These are phyloP conservation scores for Schwanniomyces vanrijiae DNA, from an alignment of 805 yeast genomes.

Conservation along the genomic window DNA sequence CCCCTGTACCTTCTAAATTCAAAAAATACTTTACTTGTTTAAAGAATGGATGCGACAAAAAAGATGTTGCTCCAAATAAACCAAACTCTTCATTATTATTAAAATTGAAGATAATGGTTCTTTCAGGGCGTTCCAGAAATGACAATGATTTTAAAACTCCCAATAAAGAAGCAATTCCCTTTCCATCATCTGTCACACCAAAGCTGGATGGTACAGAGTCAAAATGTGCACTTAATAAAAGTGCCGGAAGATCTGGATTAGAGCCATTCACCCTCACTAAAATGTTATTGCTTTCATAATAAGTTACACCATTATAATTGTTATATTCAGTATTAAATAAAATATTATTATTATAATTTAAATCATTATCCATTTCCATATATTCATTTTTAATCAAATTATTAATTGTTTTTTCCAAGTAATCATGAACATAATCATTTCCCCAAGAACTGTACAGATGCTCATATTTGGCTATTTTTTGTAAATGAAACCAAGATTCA, in stretches of 20 bases:
- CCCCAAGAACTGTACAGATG: slow-evolving; percentile 82
- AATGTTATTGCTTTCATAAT: slow-evolving; percentile 82
- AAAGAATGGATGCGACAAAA: slow-evolving; percentile 73
- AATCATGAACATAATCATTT: slow-evolving; percentile 75
- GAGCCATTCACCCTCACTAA: slow-evolving; percentile 71
- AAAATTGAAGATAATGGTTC: slow-evolving; percentile 80
- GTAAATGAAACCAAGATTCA: slow-evolving; percentile 71
- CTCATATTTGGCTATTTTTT: slow-evolving; percentile 58
- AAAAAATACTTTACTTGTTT: slow-evolving; percentile 60
- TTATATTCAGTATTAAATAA: slow-evolving; percentile 52
- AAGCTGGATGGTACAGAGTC: slow-evolving; percentile 86
- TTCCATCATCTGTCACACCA: slow-evolving; percentile 93
- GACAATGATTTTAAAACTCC: slow-evolving; percentile 59
- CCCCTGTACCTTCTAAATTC: slow-evolving; percentile 90
- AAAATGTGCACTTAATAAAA: slow-evolving; percentile 80
- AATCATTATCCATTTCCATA: slow-evolving; percentile 41
- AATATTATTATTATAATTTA: slow-evolving; percentile 44
- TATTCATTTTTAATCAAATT: slow-evolving; percentile 29
- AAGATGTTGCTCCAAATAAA: slow-evolving; percentile 74
- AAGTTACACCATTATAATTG: slow-evolving; percentile 54
- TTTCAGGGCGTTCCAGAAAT: slow-evolving; percentile 50
- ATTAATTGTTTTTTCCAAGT: slow-evolving; percentile 47
- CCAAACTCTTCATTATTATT: slow-evolving; percentile 92
- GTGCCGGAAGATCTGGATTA: slow-evolving; percentile 57
- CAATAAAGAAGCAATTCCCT: slow-evolving; percentile 79